Evolutionary conservation across 2,329 filamentous ascomycete genomes (phyloP), one percentile per base, ranked within the genome.

Genomic region (Parastagonospora nodorum): DNA sequence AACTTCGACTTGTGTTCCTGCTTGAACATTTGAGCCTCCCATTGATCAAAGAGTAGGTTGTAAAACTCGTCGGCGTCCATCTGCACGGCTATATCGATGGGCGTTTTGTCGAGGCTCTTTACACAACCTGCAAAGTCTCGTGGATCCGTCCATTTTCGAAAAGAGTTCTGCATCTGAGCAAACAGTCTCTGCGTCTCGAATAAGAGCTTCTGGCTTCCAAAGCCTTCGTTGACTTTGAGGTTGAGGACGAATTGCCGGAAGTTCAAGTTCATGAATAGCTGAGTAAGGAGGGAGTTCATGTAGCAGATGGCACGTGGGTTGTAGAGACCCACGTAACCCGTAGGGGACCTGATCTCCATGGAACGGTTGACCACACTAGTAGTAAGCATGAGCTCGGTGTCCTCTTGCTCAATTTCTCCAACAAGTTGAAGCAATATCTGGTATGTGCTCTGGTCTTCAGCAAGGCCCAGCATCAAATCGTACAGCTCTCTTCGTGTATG

Each of bases 1-100:
- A 99, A 88, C 16, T 75, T 77, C 57, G 84, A 86, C 73, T 90
- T 96, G 30, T 85, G 84, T n/a, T 85, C 81, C 2, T 80, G 74
- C 8, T 83, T 82, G 14, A 82, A 73, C 58, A 97, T 85, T 65
- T 96, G 90, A 8, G 85, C 84, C 69, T 99, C 95, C 84, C 92
- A 92, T 24, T 92, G 85, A 71, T 96, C 92, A 63, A 97, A 94
- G 0, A 99, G 82, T 4, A 96, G 82, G 65, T 94, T 96, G 77
- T 95, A 97, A 70, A 97, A 99, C 70, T 97, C 92, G 62, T 97
- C 94, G 5, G 97, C 94, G 69, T 99, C 94, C 90, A 99, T 97
- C 73, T 99, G 94, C 51, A 89, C 85, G 48, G 87, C 85, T 24
- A 95, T 87, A 71, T 97, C 92, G 56, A 99, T 95, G 12, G 84